These are phyloP conservation scores for Cryptosporidium sp. DNA, from an alignment of 169 alveolate genomes.

Conservation along the genomic window DNA sequence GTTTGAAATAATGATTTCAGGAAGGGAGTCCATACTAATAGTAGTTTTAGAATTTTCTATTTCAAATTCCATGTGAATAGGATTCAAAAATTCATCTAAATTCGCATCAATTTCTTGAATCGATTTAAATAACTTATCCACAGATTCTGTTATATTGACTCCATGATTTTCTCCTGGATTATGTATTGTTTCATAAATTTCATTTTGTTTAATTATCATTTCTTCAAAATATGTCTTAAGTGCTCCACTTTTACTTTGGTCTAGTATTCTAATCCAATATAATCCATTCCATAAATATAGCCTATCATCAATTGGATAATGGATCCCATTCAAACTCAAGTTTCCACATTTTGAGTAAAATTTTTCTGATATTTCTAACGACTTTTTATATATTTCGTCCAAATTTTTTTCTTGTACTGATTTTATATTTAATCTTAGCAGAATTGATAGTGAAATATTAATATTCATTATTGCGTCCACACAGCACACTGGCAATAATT, in stretches of 20 bases:
- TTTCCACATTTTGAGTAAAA: constrained; percentile 65
- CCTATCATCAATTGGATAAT: constrained; percentile 57
- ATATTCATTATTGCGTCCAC: constrained; percentile 69
- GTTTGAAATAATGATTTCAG: background rate
- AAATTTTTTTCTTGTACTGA: constrained; percentile 1
- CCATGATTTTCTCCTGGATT: background rate
- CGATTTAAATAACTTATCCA: constrained; percentile 12
- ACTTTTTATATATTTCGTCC: constrained; percentile 15
- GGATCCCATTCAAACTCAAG: constrained; percentile 50
- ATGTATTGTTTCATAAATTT: background rate
- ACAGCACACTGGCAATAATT: constrained; percentile 58
- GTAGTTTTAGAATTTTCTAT: background rate
- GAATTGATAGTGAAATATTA: constrained; percentile 42
- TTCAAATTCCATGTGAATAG: constrained; percentile 7
- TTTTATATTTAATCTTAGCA: constrained; percentile 6
- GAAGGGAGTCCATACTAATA: background rate
- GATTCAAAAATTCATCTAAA: constrained; percentile 50
- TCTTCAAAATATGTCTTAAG: constrained; percentile 15
- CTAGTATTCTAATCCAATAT: constrained; percentile 45
- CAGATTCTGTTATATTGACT: background rate
- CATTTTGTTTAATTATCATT: constrained; percentile 9
- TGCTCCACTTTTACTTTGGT: background rate
- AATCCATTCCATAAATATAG: constrained; percentile 47
- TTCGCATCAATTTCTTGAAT: constrained; percentile 33
- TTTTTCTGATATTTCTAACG: constrained; percentile 35